phyloP scores from a whole-genome alignment of 495 filamentous ascomycete genomes.

The Tuber calosporum region DNA sequence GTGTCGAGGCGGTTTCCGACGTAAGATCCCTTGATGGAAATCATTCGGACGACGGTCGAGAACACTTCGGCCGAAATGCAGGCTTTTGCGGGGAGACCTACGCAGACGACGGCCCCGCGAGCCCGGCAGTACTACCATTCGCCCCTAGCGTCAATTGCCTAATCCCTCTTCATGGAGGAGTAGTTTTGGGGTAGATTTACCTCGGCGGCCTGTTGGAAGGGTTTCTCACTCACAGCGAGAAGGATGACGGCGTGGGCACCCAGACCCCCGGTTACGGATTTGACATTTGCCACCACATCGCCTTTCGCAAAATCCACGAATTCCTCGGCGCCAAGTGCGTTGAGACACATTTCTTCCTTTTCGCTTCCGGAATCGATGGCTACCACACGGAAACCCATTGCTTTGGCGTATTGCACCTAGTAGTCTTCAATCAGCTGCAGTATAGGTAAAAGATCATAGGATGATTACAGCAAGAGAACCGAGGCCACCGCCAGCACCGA shows the following conservation, averaged over 20 bases:
- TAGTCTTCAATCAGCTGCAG: neutral
- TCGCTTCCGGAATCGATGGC: slow-evolving; percentile 75
- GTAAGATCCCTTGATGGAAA: slow-evolving; percentile 86
- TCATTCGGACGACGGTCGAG: slow-evolving; percentile 76
- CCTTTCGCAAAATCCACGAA: slow-evolving; percentile 75
- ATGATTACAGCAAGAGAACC: slow-evolving; percentile 58
- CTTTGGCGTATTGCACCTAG: slow-evolving; percentile 72
- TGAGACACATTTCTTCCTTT: slow-evolving; percentile 60
- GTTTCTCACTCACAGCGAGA: slow-evolving; percentile 76
- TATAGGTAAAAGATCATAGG: neutral
- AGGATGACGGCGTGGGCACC: slow-evolving; percentile 84
- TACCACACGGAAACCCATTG: slow-evolving; percentile 73
- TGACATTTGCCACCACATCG: slow-evolving; percentile 76
- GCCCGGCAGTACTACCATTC: slow-evolving; percentile 61
- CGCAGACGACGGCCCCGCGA: slow-evolving; percentile 70
- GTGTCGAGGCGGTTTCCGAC: slow-evolving; percentile 84
- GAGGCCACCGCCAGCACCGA: slow-evolving; percentile 81
- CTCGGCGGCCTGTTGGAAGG: slow-evolving; percentile 85
- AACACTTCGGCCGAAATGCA: slow-evolving; percentile 77
- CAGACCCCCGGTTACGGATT: slow-evolving; percentile 68
- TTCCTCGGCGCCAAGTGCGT: slow-evolving; percentile 57
- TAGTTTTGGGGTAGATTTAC: slow-evolving; percentile 21
- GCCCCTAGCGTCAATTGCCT: neutral
- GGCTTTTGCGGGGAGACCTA: slow-evolving; percentile 74
- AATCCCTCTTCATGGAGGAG: neutral